These are phyloP conservation scores for Fusarium haematococcum DNA, from an alignment of 2,329 filamentous ascomycete species.

Conservation along the genomic window DNA sequence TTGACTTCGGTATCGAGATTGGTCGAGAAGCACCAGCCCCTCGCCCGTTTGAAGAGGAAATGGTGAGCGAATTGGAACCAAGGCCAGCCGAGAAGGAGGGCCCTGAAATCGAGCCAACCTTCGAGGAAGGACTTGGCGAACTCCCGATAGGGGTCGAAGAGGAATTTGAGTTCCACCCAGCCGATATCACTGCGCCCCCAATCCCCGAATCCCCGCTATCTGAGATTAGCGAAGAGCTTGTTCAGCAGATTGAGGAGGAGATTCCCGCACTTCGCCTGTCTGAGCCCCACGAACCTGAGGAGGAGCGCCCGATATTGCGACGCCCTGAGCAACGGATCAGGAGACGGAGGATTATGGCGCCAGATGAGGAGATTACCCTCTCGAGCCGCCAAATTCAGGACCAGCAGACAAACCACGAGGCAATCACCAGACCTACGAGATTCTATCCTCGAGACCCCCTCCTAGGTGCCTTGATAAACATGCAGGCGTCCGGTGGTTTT, in stretches of 20 bases:
- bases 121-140: background rate
- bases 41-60: background rate
- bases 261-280: slow-evolving; percentile 64
- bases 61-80: background rate
- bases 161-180: background rate
- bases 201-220: slow-evolving; percentile 79
- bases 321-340: slow-evolving; percentile 78
- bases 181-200: background rate
- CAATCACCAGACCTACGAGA: slow-evolving; percentile 83
- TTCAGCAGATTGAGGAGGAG: slow-evolving; percentile 69
- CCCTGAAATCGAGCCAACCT: background rate
- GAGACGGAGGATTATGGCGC: slow-evolving; percentile 83
- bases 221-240: slow-evolving; percentile 74
- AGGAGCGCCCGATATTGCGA: slow-evolving; percentile 67
- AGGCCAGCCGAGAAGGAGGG: background rate
- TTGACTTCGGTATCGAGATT: slow-evolving; percentile 80
- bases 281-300: slow-evolving; percentile 71
- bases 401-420: slow-evolving; percentile 86
- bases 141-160: background rate
- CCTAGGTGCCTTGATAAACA: slow-evolving; percentile 86
- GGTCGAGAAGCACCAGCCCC: slow-evolving; percentile 66
- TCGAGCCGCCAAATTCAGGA: slow-evolving; percentile 83
- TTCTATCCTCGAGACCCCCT: slow-evolving; percentile 91
- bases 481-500: slow-evolving; percentile 92
- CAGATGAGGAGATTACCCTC: slow-evolving; percentile 83